Evolutionary conservation across 1,284 basidiomycete species (phyloP).

Genomic region (Anthracocystis walkeri): DNA sequence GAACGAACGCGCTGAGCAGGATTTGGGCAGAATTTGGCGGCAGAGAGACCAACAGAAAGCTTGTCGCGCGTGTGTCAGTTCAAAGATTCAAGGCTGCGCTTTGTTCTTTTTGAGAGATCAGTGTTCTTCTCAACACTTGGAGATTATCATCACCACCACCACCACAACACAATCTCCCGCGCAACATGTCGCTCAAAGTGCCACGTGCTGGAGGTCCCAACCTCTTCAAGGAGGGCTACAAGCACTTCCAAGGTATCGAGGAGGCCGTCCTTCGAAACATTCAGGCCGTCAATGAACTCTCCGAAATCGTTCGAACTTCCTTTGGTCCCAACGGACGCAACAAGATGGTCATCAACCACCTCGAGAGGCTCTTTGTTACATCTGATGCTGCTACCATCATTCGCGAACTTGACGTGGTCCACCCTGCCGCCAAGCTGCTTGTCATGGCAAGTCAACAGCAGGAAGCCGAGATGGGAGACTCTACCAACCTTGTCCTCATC

Average conservation of each 20-base stretch:
- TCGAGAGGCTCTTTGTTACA: constrained; percentile 94
- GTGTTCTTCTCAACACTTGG: constrained; percentile 10
- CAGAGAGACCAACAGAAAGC: constrained; percentile 3
- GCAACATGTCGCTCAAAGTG: constrained; percentile 88
- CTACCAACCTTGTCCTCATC: constrained; percentile 95
- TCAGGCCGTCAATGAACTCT: constrained; percentile 91
- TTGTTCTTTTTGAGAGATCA: constrained; percentile 7
- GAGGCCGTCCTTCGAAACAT: constrained; percentile 90
- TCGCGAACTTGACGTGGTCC: constrained; percentile 96
- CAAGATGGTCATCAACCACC: constrained; percentile 74
- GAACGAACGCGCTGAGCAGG: constrained; percentile 31
- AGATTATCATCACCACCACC: background rate
- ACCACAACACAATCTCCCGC: background rate
- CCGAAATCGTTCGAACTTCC: constrained; percentile 93
- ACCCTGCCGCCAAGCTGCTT: constrained; percentile 95
- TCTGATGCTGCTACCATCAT: constrained; percentile 99
- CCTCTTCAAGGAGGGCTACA: constrained; percentile 80
- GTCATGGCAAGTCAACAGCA: constrained; percentile 98
- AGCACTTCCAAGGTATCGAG: constrained; percentile 90
- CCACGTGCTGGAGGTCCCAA: constrained; percentile 88
- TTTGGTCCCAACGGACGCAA: constrained; percentile 88
- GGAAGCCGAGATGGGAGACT: constrained; percentile 96
- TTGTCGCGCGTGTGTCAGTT: constrained; percentile 3
- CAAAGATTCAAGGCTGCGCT: background rate
- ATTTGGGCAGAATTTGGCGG: background rate